Base-by-base conservation (phyloP, 1,284 basidiomycete species). In the Prillingera fragicola region DNA sequence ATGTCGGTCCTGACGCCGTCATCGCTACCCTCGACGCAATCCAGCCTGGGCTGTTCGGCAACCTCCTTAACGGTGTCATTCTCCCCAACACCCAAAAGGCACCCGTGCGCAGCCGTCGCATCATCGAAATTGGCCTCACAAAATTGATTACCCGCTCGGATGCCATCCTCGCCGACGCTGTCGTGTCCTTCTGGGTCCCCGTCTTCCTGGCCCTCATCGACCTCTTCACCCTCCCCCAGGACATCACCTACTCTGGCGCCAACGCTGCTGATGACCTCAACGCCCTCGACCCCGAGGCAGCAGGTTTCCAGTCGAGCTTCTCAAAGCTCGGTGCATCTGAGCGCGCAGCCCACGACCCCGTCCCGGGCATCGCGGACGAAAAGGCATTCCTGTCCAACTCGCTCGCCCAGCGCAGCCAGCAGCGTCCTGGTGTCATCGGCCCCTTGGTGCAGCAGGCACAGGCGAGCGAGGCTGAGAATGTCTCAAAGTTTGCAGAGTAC, bases 241-340 rank as follows among this genome's bases (percentile, higher is more conserved):
- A 85, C 51, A 76, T 87, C 41, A 76, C 64, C 3, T 69, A 62
- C 31, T 57, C 60, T 23, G 73, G 70, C 14, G 62, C 69, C 3
- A 74, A 74, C 36, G 70, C 74, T 37, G 76, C 55, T 14, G 72
- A 80, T 18, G 81, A 87, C 46, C 63, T 81, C 2, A 63, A 67
- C 12, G 59, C 55, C 24, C 62, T 94, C 34, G 94, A 97, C 68
- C 83, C 82, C 54, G 92, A 97, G 63, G 94, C 84, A 8, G 81
- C 83, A 4, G 87, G 89, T 0, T 98, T 96, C 73, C 94, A 98
- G 67, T 86, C 87, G 0, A 83, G 85, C 3, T 98, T 94, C 73
- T 91, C 90, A 42, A 80, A 85, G 35, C 78, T 98, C 9, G 90
- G 88, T 0, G 87, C 94, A 0, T 84, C 85, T 14, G 74, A 76